Conservation (phyloP, 306 rosid species). For the Ochetophila trinervis region DNA sequence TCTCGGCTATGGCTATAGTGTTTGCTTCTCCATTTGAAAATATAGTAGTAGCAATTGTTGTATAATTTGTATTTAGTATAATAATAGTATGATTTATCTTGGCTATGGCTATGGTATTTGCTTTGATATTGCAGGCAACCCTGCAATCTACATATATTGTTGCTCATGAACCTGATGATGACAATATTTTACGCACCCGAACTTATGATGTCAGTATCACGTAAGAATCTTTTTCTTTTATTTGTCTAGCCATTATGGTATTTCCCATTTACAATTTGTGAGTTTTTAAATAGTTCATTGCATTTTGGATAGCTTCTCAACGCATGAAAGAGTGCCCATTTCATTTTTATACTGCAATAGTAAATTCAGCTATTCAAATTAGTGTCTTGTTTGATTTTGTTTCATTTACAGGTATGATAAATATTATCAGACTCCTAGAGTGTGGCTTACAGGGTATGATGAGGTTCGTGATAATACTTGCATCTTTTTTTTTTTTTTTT, state of each 20-base stretch:
- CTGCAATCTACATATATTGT: conserved; percentile 65
- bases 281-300: not conserved
- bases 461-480: conserved; percentile 58
- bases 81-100: not conserved
- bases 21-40: no score
- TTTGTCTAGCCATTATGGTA: not conserved
- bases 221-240: conserved; percentile 42
- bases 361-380: not conserved
- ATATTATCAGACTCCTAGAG: conserved; percentile 97
- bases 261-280: not conserved
- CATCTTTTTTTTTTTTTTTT: not conserved
- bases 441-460: conserved; percentile 98
- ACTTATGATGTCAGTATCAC: conserved; percentile 93
- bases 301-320: not conserved
- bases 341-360: not conserved
- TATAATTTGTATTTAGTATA: no score
- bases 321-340: not conserved
- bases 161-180: conserved; percentile 89
- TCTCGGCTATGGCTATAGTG: no score
- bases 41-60: no score
- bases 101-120: no score
- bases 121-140: conserved; percentile 41
- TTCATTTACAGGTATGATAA: conserved; percentile 69
- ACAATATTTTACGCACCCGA: conserved; percentile 85
- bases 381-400: not conserved